These are phyloP conservation scores for Saccharomycopsis guyanensis DNA, from an alignment of 805 yeast species.

Conservation along the genomic window DNA sequence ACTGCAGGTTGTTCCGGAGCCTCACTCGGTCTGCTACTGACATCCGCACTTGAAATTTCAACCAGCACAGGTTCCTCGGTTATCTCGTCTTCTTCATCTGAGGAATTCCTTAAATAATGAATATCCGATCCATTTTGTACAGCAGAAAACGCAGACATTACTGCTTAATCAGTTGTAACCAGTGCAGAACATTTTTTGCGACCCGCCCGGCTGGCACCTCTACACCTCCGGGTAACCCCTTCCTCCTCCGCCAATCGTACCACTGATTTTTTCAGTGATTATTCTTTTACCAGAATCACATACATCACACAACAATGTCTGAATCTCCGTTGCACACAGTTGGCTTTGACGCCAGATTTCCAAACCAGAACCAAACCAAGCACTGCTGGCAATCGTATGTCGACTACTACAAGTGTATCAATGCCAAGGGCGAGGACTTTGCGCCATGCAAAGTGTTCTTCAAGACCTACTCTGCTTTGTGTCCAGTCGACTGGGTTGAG, in stretches of 20 bases:
- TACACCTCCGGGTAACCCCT: neutral
- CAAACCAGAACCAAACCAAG: slow-evolving; percentile 94
- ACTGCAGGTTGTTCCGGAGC: neutral
- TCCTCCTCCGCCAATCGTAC: neutral
- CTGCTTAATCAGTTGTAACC: no score
- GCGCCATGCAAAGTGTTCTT: slow-evolving; percentile 95
- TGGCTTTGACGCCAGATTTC: slow-evolving; percentile 90
- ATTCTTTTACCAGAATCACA: neutral
- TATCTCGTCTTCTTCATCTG: slow-evolving; percentile 1
- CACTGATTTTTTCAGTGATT: neutral
- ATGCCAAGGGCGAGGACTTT: slow-evolving; percentile 95
- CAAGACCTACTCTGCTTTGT: slow-evolving; percentile 80
- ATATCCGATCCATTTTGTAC: slow-evolving; percentile 15
- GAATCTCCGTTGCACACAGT: slow-evolving; percentile 50
- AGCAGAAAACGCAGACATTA: slow-evolving; percentile 20
- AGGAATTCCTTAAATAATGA: slow-evolving; percentile 14
- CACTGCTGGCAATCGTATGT: slow-evolving; percentile 98
- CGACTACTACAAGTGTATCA: slow-evolving; percentile 96
- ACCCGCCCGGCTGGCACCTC: neutral
- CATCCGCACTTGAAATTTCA: neutral
- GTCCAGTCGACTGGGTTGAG: slow-evolving; percentile 80
- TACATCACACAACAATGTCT: slow-evolving; percentile 29
- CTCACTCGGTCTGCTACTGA: neutral
- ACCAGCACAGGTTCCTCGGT: neutral
- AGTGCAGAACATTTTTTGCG: no score